Conservation (phyloP, 1,284 basidiomycete species). For the Tilletia horrida region DNA sequence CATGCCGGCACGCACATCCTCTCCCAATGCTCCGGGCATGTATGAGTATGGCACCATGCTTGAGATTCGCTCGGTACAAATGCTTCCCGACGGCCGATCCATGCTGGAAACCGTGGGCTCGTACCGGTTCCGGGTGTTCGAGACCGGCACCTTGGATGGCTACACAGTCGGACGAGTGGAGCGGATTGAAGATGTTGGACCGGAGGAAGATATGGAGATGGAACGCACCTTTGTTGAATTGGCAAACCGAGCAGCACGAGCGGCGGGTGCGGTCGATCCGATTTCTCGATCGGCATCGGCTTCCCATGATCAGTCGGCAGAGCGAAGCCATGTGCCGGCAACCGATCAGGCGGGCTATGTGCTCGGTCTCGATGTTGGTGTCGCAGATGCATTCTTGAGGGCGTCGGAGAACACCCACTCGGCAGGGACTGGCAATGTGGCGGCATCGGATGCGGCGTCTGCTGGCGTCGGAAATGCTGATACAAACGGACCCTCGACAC, state of each 20-base stretch:
- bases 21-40: conserved; percentile 58
- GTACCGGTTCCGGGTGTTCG: conserved; percentile 78
- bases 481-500: background rate
- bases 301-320: background rate
- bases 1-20: conserved; percentile 62
- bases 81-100: conserved; percentile 81
- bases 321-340: conserved; percentile 17
- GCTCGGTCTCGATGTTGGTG: conserved; percentile 7
- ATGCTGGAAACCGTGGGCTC: conserved; percentile 82
- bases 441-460: background rate
- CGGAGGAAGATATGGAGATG: conserved; percentile 37
- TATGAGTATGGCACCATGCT: conserved; percentile 86
- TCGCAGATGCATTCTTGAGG: conserved; percentile 11
- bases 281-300: background rate
- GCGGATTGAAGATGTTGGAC: conserved; percentile 37
- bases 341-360: conserved; percentile 21
- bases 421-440: background rate
- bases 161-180: conserved; percentile 84
- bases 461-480: background rate
- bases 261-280: conserved; percentile 4
- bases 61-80: conserved; percentile 78
- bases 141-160: conserved; percentile 70
- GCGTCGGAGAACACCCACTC: background rate
- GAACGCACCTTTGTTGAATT: conserved; percentile 21
- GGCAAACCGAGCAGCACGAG: background rate